phyloP scores from a whole-genome alignment of 495 filamentous ascomycete genomes.

The Melanomma pulvis-pyrius region DNA sequence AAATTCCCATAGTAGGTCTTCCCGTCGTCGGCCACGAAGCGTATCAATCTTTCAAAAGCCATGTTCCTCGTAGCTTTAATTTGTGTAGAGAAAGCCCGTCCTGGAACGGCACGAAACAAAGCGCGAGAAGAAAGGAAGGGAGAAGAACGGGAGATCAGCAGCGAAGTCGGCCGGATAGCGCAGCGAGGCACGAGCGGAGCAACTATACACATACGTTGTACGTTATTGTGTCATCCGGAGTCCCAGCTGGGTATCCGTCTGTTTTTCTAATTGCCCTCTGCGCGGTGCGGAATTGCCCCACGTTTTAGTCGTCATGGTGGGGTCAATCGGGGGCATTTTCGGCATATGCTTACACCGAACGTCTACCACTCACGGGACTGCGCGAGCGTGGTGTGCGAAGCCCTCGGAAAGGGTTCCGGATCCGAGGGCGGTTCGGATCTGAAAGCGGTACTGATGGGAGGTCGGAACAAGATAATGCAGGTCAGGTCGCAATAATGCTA shows the following conservation, averaged over 20 bases:
- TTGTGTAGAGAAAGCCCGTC: neutral
- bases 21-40: slow-evolving; percentile 27
- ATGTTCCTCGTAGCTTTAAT: neutral
- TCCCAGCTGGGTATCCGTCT: neutral
- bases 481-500: too few relatives aligned
- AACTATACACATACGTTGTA: too few relatives aligned
- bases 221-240: neutral
- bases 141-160: neutral
- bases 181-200: too few relatives aligned
- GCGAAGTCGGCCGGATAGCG: slow-evolving; percentile 8
- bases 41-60: slow-evolving; percentile 32
- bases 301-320: slow-evolving; percentile 15
- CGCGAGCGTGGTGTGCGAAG: slow-evolving; percentile 2
- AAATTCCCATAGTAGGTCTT: slow-evolving; percentile 29
- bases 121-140: neutral
- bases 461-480: neutral
- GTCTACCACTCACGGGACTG: slow-evolving; percentile 26
- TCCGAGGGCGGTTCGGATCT: neutral
- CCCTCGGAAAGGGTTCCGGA: neutral
- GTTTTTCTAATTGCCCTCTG: too few relatives aligned
- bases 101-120: neutral
- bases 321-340: slow-evolving; percentile 4
- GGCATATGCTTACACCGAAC: slow-evolving; percentile 24
- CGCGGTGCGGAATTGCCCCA: slow-evolving; percentile 23
- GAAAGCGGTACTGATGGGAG: neutral